These are phyloP conservation scores for Gloeostereum incarnatum DNA, from an alignment of 768 basidiomycete genomes.

Conservation along the genomic window DNA sequence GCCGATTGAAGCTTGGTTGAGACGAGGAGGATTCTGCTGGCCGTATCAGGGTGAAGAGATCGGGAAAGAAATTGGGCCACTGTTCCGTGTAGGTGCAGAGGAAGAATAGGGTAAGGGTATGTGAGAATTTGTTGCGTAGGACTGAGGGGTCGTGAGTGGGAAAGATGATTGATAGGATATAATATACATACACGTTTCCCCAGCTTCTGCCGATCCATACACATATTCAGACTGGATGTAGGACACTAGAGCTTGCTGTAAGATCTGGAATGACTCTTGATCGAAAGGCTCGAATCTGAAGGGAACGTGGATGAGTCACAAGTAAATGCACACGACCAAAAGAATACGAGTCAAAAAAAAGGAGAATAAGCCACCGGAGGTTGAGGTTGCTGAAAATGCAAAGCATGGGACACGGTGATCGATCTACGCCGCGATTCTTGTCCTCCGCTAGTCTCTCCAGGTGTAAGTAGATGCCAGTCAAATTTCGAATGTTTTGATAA, in stretches of 20 bases:
- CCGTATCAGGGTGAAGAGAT: constrained; percentile 67
- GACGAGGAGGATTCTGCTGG: constrained; percentile 47
- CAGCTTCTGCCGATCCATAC: constrained; percentile 74
- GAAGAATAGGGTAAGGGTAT: constrained; percentile 84
- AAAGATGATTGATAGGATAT: constrained; percentile 1
- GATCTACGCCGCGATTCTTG: no score
- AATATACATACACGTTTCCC: constrained; percentile 62
- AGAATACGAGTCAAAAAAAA: constrained; percentile 11
- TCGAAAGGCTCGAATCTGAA: constrained; percentile 58
- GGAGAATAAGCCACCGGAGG: constrained; percentile 5
- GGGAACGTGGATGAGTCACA: constrained; percentile 4
- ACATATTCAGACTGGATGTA: constrained; percentile 90
- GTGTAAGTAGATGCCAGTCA: no score
- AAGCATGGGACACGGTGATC: no score
- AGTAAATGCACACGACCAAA: constrained; percentile 11
- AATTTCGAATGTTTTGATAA: no score
- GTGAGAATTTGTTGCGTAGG: constrained; percentile 91
- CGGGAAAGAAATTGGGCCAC: constrained; percentile 80
- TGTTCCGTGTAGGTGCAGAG: constrained; percentile 79
- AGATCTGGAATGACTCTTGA: constrained; percentile 54
- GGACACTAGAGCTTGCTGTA: constrained; percentile 69
- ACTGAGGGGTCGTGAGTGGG: constrained; percentile 32
- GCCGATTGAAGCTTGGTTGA: constrained; percentile 62
- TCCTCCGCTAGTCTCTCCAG: no score
- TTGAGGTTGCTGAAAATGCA: no score